A percentile compares a stretch with the other conserved stretches of the same genome.
phyloP scores from a whole-genome alignment of 805 yeast species.

The Cephaloascus fragrans region DNA sequence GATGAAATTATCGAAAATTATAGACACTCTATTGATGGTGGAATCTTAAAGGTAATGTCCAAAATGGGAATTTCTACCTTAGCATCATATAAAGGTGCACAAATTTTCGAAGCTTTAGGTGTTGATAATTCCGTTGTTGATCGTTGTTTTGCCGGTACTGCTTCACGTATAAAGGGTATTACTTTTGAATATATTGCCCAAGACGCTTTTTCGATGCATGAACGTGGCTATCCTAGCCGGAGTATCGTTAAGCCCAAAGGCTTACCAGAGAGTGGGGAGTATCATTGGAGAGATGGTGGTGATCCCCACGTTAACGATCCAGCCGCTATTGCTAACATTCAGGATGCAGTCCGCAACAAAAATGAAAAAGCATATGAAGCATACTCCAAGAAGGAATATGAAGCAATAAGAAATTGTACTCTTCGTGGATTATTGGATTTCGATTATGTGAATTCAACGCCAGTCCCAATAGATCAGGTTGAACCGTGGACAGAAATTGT shows the following conservation, averaged over 20 bases:
- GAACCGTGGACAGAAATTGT: constrained; percentile 99
- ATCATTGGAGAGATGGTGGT: constrained; percentile 98
- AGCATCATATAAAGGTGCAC: constrained; percentile 99
- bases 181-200: constrained; percentile 94
- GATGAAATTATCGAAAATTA: constrained; percentile 65
- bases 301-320: constrained; percentile 94
- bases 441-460: constrained; percentile 59
- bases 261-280: constrained; percentile 92
- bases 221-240: constrained; percentile 81
- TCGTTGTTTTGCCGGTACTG: constrained; percentile 94
- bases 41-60: constrained; percentile 94
- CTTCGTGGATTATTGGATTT: constrained; percentile 89
- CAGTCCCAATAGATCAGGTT: constrained; percentile 93
- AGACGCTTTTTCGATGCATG: constrained; percentile 92
- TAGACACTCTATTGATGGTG: constrained; percentile 78
- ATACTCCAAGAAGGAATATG: constrained; percentile 82
- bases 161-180: constrained; percentile 92
- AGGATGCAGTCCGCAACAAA: constrained; percentile 97
- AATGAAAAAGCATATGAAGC: constrained; percentile 89
- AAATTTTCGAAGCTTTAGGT: constrained; percentile 94
- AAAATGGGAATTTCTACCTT: constrained; percentile 98
- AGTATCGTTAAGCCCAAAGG: constrained; percentile 59
- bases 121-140: constrained; percentile 92
- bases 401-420: constrained; percentile 88
- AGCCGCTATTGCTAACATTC: constrained; percentile 86